Percentiles rank a stretch among this genome's conserved stretches.
phyloP scores from a whole-genome alignment of 768 basidiomycete species.

The Mycena metata region DNA sequence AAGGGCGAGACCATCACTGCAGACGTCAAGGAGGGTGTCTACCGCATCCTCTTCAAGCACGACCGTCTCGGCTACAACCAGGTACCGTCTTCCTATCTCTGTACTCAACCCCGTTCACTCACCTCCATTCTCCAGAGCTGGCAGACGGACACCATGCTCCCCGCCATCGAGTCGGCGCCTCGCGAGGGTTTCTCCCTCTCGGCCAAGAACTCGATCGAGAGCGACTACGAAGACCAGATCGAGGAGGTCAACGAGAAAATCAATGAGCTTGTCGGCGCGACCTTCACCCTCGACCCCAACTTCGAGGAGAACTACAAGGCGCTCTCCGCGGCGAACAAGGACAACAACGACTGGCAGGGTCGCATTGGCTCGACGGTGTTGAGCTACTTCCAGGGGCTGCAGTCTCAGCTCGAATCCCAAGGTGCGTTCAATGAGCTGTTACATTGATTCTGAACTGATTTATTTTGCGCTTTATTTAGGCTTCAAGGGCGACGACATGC shows the following conservation, averaged over 20 bases:
- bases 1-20: constrained; percentile 49
- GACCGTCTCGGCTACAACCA: constrained; percentile 50
- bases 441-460: no score
- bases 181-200: constrained; percentile 49
- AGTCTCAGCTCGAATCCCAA: constrained; percentile 47
- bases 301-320: constrained; percentile 51
- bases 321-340: constrained; percentile 22
- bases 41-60: constrained; percentile 54
- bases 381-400: constrained; percentile 52
- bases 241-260: constrained; percentile 48
- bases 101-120: no score
- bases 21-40: constrained; percentile 56
- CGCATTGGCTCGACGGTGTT: constrained; percentile 45
- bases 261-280: constrained; percentile 45
- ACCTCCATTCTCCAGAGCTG: constrained; percentile 25
- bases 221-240: constrained; percentile 48
- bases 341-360: constrained; percentile 43
- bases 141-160: constrained; percentile 43
- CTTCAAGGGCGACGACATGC: constrained; percentile 55
- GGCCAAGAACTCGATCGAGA: constrained; percentile 52
- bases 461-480: constrained; percentile 29
- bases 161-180: constrained; percentile 51
- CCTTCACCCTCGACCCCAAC: constrained; percentile 55
- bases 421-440: constrained; percentile 13
- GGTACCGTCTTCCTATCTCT: neutral